phyloP scores from a whole-genome alignment of 23 red algal species.

The Chondrus crispus region DNA sequence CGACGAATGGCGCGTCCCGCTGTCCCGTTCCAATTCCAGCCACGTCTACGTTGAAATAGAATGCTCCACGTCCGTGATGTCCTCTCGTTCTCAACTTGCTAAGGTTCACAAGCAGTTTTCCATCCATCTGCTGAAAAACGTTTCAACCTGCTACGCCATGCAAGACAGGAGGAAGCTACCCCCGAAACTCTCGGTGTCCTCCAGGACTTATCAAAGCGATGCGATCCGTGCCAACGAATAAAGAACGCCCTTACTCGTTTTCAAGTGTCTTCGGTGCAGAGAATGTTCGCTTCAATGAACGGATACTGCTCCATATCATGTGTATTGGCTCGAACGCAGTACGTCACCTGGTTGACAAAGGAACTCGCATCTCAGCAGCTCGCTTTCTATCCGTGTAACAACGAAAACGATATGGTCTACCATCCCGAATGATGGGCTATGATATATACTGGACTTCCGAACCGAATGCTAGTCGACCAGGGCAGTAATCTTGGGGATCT shows the following conservation, averaged over 20 bases:
- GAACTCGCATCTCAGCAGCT: not conserved
- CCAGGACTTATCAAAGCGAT: not conserved
- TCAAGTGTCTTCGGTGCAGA: slow-evolving; percentile 12
- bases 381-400: not conserved
- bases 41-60: slow-evolving; percentile 4
- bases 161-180: not conserved
- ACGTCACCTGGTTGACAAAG: not conserved
- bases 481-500: not conserved
- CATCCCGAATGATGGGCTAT: not conserved
- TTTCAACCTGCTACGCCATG: not conserved
- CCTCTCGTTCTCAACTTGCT: not conserved
- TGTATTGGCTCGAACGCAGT: not conserved
- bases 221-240: slow-evolving; percentile 21
- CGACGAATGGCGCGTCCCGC: not conserved
- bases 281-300: slow-evolving; percentile 1
- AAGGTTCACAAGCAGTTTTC: not conserved
- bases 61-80: not conserved
- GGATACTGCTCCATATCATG: slow-evolving; percentile 1
- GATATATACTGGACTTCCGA: not conserved
- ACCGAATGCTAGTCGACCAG: not conserved
- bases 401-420: not conserved
- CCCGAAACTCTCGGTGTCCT: not conserved
- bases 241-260: not conserved
- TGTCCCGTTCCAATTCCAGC: not conserved
- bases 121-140: slow-evolving; percentile 9